phyloP scores from a whole-genome alignment of 768 basidiomycete genomes.

The Xanthoconium stramineum region DNA sequence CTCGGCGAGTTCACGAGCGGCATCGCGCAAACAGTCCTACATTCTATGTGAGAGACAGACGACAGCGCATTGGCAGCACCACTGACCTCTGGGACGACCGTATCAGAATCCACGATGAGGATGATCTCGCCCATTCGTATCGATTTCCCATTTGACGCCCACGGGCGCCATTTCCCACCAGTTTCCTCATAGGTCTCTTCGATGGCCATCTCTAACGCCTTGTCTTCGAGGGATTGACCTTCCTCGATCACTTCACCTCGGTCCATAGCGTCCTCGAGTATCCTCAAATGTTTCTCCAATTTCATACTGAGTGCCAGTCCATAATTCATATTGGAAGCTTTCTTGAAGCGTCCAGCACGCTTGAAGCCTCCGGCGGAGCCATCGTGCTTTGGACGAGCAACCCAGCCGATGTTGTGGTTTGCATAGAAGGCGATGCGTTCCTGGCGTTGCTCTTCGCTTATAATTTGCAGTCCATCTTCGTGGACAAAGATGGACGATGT shows the following conservation, averaged over 20 bases:
- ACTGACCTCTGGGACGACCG: conserved; percentile 70
- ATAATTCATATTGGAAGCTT: conserved; percentile 91
- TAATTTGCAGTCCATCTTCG: conserved; percentile 57
- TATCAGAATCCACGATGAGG: conserved; percentile 86
- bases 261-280: conserved; percentile 45
- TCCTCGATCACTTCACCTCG: conserved; percentile 40
- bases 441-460: conserved; percentile 45
- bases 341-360: conserved; percentile 82
- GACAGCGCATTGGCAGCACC: not conserved
- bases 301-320: conserved; percentile 47
- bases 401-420: conserved; percentile 56
- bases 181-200: conserved; percentile 68
- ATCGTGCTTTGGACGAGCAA: conserved; percentile 53
- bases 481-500: conserved; percentile 55
- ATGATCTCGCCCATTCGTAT: conserved; percentile 78
- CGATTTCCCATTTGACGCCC: conserved; percentile 73
- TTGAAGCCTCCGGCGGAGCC: conserved; percentile 25
- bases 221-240: conserved; percentile 52
- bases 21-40: conserved; percentile 87
- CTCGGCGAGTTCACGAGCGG: conserved; percentile 77
- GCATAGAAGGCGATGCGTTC: conserved; percentile 52
- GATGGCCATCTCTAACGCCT: conserved; percentile 65
- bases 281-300: conserved; percentile 34
- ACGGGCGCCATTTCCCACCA: conserved; percentile 60
- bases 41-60: not conserved